Evolutionary conservation across 371 early-diverging fungal species (phyloP).

Genomic region (Haplosporangium sp.): DNA sequence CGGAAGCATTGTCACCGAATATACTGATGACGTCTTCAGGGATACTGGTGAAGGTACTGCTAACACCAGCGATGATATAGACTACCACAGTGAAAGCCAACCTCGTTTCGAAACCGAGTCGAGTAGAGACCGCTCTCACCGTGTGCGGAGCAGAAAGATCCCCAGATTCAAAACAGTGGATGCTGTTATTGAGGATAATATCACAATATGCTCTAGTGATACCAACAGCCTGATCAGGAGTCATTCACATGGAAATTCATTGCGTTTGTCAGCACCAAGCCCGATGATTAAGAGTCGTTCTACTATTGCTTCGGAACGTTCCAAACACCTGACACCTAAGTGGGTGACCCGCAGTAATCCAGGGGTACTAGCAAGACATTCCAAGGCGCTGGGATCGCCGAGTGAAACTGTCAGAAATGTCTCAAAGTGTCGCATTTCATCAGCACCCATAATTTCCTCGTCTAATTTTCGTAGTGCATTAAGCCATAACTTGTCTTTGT

Average conservation of each 20-base stretch:
- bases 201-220: neutral
- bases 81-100: neutral
- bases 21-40: neutral
- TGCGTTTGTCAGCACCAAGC: neutral
- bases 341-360: constrained; percentile 11
- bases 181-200: neutral
- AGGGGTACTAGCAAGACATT: neutral
- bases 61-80: neutral
- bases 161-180: neutral
- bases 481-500: neutral
- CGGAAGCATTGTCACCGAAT: neutral
- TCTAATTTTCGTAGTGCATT: neutral
- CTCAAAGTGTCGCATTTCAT: neutral
- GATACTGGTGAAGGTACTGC: neutral
- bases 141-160: neutral
- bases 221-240: neutral
- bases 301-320: neutral
- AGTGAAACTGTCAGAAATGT: neutral
- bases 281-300: constrained; percentile 12
- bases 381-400: neutral
- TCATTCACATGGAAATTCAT: neutral
- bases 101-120: neutral
- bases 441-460: neutral
- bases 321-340: constrained; percentile 8
- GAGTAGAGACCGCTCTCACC: neutral